Evolutionary conservation across 73 alveolate species (phyloP).

Genomic region (Halteria grandinella): DNA sequence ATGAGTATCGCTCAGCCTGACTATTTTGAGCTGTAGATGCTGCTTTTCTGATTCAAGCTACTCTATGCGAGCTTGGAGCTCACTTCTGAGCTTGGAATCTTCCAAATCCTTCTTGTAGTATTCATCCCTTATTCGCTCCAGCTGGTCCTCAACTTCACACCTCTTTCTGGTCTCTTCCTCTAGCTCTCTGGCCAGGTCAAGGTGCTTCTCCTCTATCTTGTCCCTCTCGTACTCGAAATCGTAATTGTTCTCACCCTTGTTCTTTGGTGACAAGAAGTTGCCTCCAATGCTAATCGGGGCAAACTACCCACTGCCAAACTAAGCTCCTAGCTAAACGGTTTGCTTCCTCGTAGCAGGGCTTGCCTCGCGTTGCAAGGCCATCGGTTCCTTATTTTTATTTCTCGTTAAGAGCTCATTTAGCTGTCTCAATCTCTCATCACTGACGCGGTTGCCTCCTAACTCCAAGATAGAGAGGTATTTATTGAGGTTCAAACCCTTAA

Average conservation of each 20-base stretch:
- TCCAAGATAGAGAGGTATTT: slow-evolving; percentile 31
- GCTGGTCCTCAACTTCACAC: slow-evolving; percentile 45
- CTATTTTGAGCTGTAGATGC: slow-evolving; percentile 16
- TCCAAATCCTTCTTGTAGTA: slow-evolving; percentile 47
- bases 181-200: slow-evolving; percentile 58
- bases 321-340: background rate
- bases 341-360: no score
- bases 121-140: slow-evolving; percentile 61
- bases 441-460: slow-evolving; percentile 66
- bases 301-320: background rate
- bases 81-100: slow-evolving; percentile 44
- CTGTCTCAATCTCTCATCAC: slow-evolving; percentile 52
- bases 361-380: background rate
- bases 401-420: slow-evolving; percentile 55
- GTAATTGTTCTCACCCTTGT: slow-evolving; percentile 9
- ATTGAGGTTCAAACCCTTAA: slow-evolving; percentile 35
- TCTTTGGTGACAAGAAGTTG: slow-evolving; percentile 27
- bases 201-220: slow-evolving; percentile 27
- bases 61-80: slow-evolving; percentile 49
- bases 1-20: slow-evolving; percentile 24
- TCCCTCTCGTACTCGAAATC: slow-evolving; percentile 49
- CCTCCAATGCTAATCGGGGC: background rate
- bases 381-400: slow-evolving; percentile 21
- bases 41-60: slow-evolving; percentile 40
- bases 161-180: slow-evolving; percentile 61